These are phyloP conservation scores for Mycena crocata DNA, from an alignment of 768 basidiomycete species.

Conservation along the genomic window DNA sequence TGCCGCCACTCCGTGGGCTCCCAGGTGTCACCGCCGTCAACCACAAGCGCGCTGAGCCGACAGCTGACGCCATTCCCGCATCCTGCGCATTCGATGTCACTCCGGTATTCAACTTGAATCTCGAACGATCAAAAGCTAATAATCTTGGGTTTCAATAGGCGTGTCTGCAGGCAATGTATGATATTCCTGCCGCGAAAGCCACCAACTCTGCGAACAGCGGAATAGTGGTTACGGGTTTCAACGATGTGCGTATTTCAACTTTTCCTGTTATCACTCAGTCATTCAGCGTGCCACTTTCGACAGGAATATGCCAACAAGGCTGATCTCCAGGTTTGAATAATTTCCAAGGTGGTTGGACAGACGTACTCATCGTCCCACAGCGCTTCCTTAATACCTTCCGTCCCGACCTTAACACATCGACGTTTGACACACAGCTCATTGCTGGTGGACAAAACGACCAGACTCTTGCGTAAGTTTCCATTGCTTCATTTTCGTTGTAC, in stretches of 20 bases:
- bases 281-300: background rate
- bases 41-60: background rate
- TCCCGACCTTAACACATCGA: constrained; percentile 25
- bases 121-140: too few species aligned
- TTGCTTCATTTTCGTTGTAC: background rate
- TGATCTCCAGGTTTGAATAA: constrained; percentile 4
- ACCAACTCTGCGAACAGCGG: constrained; percentile 34
- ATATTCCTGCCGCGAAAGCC: constrained; percentile 12
- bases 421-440: constrained; percentile 30
- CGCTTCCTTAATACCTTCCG: constrained; percentile 32
- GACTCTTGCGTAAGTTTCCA: constrained; percentile 43
- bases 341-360: too few species aligned
- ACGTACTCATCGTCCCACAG: constrained; percentile 5
- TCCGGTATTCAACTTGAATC: background rate
- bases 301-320: constrained; percentile 45
- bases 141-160: too few species aligned
- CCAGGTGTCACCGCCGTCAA: background rate
- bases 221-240: constrained; percentile 44
- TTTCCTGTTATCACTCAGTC: background rate
- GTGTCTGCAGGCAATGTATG: constrained; percentile 23
- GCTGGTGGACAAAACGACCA: constrained; percentile 41
- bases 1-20: constrained; percentile 4
- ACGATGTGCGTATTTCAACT: background rate
- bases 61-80: constrained; percentile 6
- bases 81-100: constrained; percentile 9